These are phyloP conservation scores for Oryza officinalis DNA, from an alignment of 176 grass and related monocot genomes.

Conservation along the genomic window DNA sequence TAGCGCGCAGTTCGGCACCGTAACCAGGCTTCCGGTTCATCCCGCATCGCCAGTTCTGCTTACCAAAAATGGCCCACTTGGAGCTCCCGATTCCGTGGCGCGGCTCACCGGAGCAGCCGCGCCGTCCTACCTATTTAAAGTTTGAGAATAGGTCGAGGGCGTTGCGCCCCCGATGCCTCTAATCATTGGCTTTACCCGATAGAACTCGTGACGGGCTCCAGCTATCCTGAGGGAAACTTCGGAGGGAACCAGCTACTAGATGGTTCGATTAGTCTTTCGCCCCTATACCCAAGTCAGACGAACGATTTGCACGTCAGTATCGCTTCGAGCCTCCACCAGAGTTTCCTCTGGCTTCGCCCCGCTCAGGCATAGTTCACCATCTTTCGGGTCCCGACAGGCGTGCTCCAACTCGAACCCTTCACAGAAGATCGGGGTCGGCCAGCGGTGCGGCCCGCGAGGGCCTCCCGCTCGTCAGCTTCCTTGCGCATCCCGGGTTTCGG, in stretches of 20 bases:
- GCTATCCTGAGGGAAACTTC: background rate
- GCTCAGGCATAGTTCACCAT: conserved; percentile 88
- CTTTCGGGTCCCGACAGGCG: conserved; percentile 78
- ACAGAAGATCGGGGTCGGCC: conserved; percentile 64
- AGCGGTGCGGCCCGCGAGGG: conserved; percentile 29
- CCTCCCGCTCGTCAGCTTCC: conserved; percentile 35
- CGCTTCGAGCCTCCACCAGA: conserved; percentile 75
- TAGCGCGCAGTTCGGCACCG: conserved; percentile 37
- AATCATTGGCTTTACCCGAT: background rate
- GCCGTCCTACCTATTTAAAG: too few species aligned
- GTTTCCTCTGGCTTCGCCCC: conserved; percentile 65
- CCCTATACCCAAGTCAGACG: too few species aligned
- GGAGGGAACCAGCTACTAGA: too few species aligned
- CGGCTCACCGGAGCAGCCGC: conserved; percentile 14
- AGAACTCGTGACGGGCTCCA: background rate
- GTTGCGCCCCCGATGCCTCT: too few species aligned
- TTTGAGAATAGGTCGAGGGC: too few species aligned
- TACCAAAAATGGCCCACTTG: conserved; percentile 65
- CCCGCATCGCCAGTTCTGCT: conserved; percentile 50
- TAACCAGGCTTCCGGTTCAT: conserved; percentile 38
- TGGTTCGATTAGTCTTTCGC: background rate
- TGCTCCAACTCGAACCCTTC: conserved; percentile 86
- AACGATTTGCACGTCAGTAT: conserved; percentile 39
- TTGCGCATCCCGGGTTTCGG: conserved; percentile 17
- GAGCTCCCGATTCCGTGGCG: conserved; percentile 38